Percentiles rank a stretch among this genome's conserved stretches.
phyloP scores from a whole-genome alignment of 208 protist genomes.

The Crithidia bombi region DNA sequence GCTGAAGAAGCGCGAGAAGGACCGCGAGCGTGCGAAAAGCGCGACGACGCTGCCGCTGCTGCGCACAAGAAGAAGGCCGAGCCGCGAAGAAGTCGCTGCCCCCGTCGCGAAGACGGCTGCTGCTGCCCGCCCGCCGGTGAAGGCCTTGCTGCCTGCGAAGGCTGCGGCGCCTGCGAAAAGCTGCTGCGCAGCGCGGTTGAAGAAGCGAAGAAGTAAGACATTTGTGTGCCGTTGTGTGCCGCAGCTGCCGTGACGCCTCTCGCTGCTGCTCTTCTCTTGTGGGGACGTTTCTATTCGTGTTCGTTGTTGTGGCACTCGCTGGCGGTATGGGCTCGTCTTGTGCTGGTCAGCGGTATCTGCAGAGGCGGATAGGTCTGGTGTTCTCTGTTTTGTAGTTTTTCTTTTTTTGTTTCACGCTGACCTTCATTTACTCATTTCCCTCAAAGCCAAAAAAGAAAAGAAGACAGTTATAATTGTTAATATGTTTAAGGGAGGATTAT shows the following conservation, averaged over 20 bases:
- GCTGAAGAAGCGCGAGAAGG: slow-evolving; percentile 78
- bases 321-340: not conserved
- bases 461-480: too few relatives aligned
- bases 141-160: slow-evolving; percentile 61
- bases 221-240: not conserved
- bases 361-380: not conserved
- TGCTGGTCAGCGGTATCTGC: not conserved
- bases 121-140: slow-evolving; percentile 43
- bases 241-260: slow-evolving; percentile 6
- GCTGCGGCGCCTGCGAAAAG: slow-evolving; percentile 53
- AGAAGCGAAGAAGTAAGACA: slow-evolving; percentile 51
- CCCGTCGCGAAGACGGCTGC: slow-evolving; percentile 43
- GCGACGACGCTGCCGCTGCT: slow-evolving; percentile 56
- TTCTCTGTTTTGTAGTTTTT: slow-evolving; percentile 21
- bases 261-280: not conserved
- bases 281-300: not conserved
- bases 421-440: slow-evolving; percentile 36
- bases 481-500: too few relatives aligned
- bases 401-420: slow-evolving; percentile 25
- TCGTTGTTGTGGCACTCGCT: not conserved
- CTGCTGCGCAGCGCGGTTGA: slow-evolving; percentile 37
- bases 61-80: slow-evolving; percentile 54
- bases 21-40: slow-evolving; percentile 72
- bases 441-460: slow-evolving; percentile 19
- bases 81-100: slow-evolving; percentile 56